phyloP scores from a whole-genome alignment of 768 basidiomycete species.

The Boletus rex-veris region DNA sequence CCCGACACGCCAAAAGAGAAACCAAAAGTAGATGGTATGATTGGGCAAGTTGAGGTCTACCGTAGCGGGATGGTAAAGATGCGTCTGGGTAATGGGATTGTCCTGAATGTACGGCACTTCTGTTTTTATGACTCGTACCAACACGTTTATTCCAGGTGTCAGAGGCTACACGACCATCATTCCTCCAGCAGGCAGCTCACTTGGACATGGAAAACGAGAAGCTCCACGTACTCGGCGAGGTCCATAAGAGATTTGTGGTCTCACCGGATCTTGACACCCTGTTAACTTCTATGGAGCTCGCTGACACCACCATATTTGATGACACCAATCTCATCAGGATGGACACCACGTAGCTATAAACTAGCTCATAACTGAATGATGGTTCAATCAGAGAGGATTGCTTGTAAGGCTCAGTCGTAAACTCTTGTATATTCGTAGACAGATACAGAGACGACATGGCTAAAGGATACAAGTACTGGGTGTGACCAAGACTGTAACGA shows the following conservation, averaged over 20 bases:
- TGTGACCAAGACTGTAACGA: conserved; percentile 25
- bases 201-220: conserved; percentile 58
- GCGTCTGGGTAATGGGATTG: conserved; percentile 73
- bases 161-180: conserved; percentile 79
- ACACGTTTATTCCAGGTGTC: conserved; percentile 51
- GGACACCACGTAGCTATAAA: conserved; percentile 32
- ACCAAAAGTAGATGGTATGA: conserved; percentile 63
- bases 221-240: conserved; percentile 76
- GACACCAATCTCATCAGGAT: conserved; percentile 54
- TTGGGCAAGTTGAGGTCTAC: conserved; percentile 84
- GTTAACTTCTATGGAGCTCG: conserved; percentile 58
- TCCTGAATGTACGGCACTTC: conserved; percentile 63
- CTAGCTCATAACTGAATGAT: too few relatives aligned
- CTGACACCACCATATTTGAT: conserved; percentile 40
- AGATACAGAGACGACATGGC: neutral
- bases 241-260: conserved; percentile 79
- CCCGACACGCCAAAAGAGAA: conserved; percentile 26
- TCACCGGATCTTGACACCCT: conserved; percentile 81
- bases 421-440: neutral
- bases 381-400: neutral
- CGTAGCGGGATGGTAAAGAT: conserved; percentile 85
- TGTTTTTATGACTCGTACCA: neutral
- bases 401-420: neutral
- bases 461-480: neutral
- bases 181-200: conserved; percentile 83